Evolutionary conservation across 139 green algal genomes (phyloP).

Genomic region (Chlamydomonas incerta): DNA sequence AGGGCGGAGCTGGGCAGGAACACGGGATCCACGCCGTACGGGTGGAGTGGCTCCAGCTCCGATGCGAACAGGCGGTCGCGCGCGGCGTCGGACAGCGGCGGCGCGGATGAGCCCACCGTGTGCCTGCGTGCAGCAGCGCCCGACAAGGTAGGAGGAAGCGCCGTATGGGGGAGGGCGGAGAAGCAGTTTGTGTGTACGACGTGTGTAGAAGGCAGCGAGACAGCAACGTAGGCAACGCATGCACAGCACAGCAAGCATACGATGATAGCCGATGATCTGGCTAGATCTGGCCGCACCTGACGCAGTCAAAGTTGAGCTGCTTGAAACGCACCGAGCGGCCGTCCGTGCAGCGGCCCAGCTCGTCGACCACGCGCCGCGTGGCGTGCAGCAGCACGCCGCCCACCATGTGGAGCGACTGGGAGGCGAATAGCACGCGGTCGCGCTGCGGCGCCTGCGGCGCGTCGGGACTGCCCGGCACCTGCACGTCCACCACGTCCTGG

Average conservation of each 20-base stretch:
- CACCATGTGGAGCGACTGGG: neutral
- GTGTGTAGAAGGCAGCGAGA: too few relatives aligned
- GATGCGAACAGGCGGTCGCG: constrained; percentile 17
- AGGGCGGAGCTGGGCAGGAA: constrained; percentile 44
- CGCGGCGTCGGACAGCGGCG: neutral
- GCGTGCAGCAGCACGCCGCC: constrained; percentile 49
- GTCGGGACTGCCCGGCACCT: neutral
- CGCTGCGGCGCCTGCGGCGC: too few relatives aligned
- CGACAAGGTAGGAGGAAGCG: too few relatives aligned
- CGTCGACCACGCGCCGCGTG: constrained; percentile 23
- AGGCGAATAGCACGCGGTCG: neutral
- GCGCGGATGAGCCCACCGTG: neutral
- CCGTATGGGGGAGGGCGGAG: too few relatives aligned
- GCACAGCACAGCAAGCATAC: too few relatives aligned
- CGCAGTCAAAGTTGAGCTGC: neutral
- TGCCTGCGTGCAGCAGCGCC: too few relatives aligned
- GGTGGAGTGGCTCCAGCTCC: constrained; percentile 1
- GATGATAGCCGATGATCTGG: too few relatives aligned
- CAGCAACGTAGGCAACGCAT: too few relatives aligned
- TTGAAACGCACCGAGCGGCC: neutral
- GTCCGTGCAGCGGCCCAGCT: neutral
- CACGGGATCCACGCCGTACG: constrained; percentile 50
- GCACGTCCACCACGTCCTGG: neutral
- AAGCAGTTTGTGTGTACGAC: too few relatives aligned
- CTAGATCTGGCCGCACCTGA: too few relatives aligned